Base-by-base conservation (phyloP, 2,329 filamentous ascomycete species). In the Paecilomyces sp. region DNA sequence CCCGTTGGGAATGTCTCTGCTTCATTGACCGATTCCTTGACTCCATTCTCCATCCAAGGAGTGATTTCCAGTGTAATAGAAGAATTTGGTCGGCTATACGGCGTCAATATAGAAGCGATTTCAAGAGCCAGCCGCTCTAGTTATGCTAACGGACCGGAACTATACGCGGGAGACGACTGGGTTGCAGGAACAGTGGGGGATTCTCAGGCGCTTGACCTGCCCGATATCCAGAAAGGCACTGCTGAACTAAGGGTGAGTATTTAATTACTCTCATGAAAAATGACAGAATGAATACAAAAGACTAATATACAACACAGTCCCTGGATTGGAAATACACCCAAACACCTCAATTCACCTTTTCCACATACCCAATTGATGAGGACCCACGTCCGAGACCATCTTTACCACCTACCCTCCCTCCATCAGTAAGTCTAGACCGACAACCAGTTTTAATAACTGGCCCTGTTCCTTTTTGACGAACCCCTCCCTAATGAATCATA, bases 281-380 rank as follows among this genome's bases (percentile, higher is more conserved):
- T 12, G 0, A 41, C 54, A 36, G 47, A 18, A 52, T 15, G 9
- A 24, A 24, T 12, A n/a, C 13, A 12, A 12, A 22, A 47, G 54
- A 3, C 9, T 55, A 9, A 57, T 61, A 30, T 53, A 50, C n/a
- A 57, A 36, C 53, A 57, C 66, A 80, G 69, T 81, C 71, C 51
- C 54, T 65, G 58, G 74, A 75, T 67, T 97, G 92, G 91, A 88
- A 88, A 60, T 96, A 88, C 74, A 84, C 84, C 2, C 92, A 96
- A 75, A 96, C 92, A 1, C 92, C 92, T 1, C 87, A 88, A 58
- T 97, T 96, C 72, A 85, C 83, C 7, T 86, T 93, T 65, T 85
- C 84, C 3, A 86, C 83, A 3, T 77, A 83, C 71, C 75, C 87
- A 41, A 82, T 81, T 62, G 78, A 85, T 63, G 78, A 85, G 51